Evolutionary conservation across 176 grass and related monocot genomes (phyloP).

Genomic region (Pontederia paniculata): DNA sequence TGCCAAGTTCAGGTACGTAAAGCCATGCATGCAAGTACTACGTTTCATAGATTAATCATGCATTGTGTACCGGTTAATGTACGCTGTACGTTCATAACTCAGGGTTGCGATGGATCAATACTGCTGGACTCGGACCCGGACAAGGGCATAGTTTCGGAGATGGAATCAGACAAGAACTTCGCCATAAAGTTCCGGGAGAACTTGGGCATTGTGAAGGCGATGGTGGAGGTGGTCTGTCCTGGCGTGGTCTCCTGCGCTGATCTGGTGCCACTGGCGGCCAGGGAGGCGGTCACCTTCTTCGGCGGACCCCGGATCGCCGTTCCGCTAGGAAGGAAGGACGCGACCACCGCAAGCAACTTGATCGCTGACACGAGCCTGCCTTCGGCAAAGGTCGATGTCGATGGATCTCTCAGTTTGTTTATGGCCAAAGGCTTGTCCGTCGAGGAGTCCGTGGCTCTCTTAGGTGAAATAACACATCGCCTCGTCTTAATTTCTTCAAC

Average conservation of each 20-base stretch:
- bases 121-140: not conserved
- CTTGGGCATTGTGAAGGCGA: constrained; percentile 5
- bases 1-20: constrained; percentile 7
- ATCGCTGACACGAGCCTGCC: constrained; percentile 1
- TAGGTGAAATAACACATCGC: constrained; percentile 4
- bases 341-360: not conserved
- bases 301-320: constrained; percentile 1
- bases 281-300: constrained; percentile 5
- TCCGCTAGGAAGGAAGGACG: constrained; percentile 10
- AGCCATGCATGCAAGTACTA: too few relatives aligned
- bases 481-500: constrained; percentile 6
- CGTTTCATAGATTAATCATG: too few relatives aligned
- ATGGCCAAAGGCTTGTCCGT: not conserved
- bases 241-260: constrained; percentile 19
- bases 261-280: constrained; percentile 5
- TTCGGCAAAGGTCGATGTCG: not conserved
- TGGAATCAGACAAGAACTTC: constrained; percentile 9
- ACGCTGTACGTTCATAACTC: too few relatives aligned
- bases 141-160: constrained; percentile 8
- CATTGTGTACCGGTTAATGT: too few relatives aligned
- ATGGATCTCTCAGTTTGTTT: not conserved
- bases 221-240: constrained; percentile 8
- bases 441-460: constrained; percentile 5
- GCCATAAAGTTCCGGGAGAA: not conserved
- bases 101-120: constrained; percentile 9